These are phyloP conservation scores for Quaeritorhiza haematococci DNA, from an alignment of 371 early-diverging fungal species.

Conservation along the genomic window DNA sequence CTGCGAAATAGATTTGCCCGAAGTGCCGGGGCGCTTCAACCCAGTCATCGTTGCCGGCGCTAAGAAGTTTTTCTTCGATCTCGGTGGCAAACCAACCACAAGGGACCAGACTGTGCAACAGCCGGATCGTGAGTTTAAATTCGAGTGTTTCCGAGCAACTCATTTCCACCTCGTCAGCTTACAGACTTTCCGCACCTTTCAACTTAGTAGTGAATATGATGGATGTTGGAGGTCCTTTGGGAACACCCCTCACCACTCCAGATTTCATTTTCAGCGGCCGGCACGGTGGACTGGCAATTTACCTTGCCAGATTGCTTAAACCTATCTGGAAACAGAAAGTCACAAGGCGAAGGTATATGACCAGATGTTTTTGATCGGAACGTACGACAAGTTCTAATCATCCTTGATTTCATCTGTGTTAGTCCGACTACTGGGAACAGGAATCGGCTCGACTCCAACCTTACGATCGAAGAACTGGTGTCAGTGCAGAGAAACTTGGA, in stretches of 20 bases:
- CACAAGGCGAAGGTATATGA: too few species aligned
- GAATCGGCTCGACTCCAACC: slow-evolving; percentile 29
- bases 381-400: too few species aligned
- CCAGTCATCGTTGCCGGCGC: slow-evolving; percentile 29
- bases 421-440: too few species aligned
- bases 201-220: background rate
- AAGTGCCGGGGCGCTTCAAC: too few species aligned
- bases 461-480: slow-evolving; percentile 23
- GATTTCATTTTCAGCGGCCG: slow-evolving; percentile 55
- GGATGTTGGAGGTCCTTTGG: slow-evolving; percentile 9
- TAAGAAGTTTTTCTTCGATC: slow-evolving; percentile 48
- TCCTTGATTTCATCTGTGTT: too few species aligned
- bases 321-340: slow-evolving; percentile 68
- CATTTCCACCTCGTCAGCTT: too few species aligned
- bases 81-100: slow-evolving; percentile 55
- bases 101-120: slow-evolving; percentile 12
- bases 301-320: slow-evolving; percentile 61
- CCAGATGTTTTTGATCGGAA: too few species aligned
- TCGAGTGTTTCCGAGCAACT: too few species aligned
- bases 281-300: slow-evolving; percentile 75
- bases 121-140: too few species aligned
- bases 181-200: too few species aligned
- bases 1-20: too few species aligned
- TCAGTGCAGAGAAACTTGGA: slow-evolving; percentile 42
- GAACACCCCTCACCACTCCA: too few species aligned